Percentiles rank a stretch among this genome's conserved stretches.
phyloP scores from a whole-genome alignment of 2,329 filamentous ascomycete genomes.

The Teratosphaeria zuluensis region DNA sequence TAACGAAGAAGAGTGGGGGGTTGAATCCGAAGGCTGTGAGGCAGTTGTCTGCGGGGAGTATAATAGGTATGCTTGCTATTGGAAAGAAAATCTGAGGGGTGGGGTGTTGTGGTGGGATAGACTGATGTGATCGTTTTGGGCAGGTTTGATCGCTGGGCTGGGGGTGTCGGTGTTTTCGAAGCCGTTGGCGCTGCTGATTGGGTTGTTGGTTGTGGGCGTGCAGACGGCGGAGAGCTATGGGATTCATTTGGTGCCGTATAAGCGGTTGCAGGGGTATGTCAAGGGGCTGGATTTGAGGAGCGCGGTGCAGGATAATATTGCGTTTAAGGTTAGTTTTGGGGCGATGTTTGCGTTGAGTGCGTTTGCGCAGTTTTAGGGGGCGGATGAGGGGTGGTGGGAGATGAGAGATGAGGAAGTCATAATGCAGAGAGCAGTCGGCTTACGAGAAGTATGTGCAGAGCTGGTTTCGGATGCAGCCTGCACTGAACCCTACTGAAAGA shows the following conservation, averaged over 20 bases:
- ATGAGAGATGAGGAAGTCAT: not conserved
- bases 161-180: slow-evolving; percentile 61
- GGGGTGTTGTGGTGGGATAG: not conserved
- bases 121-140: not conserved
- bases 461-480: not conserved
- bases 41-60: slow-evolving; percentile 39
- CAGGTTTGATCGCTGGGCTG: slow-evolving; percentile 55
- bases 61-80: slow-evolving; percentile 27
- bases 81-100: not conserved
- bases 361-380: slow-evolving; percentile 29
- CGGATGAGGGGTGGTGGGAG: not conserved
- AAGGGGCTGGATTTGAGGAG: slow-evolving; percentile 41
- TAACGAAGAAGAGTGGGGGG: slow-evolving; percentile 28
- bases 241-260: slow-evolving; percentile 42
- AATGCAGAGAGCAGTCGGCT: not conserved
- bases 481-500: not conserved
- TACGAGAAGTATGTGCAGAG: not conserved
- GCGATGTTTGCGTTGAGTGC: slow-evolving; percentile 62
- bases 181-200: slow-evolving; percentile 57
- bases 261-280: slow-evolving; percentile 41
- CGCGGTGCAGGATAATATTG: slow-evolving; percentile 48
- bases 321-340: slow-evolving; percentile 62
- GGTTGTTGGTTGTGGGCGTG: slow-evolving; percentile 52
- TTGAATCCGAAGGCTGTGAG: slow-evolving; percentile 33
- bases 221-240: slow-evolving; percentile 47